Base-by-base conservation (phyloP, 2,329 filamentous ascomycete genomes). In the Pseudogymnoascus sp. region DNA sequence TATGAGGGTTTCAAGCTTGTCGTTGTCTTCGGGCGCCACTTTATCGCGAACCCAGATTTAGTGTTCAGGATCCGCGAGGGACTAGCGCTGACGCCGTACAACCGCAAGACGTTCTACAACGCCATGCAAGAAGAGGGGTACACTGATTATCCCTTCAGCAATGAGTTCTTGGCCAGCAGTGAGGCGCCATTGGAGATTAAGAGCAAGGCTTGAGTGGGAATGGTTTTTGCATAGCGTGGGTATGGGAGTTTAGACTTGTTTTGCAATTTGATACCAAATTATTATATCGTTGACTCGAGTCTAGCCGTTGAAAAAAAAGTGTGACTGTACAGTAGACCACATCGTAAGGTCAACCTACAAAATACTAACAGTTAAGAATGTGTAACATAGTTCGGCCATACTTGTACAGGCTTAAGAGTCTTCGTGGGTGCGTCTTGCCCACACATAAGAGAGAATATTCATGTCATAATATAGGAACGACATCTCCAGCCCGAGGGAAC, bases 41-140 rank as follows among this genome's bases (percentile, higher is more conserved):
- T 80, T 65, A 78, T 78, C 50, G 72, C 75, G 18, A 81, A 80
- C 60, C 78, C 78, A 1, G 78, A 81, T 70, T 67, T 81, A 37
- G 61, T 61, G 18, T 61, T 50, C 5, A 34, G 11, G 31, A 34
- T 34, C 31, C 31, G 31, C 31, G 72, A 79, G 31, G 76, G 75
- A 0, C 67, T 76, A 12, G 68, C 71, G 38, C 68, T 81, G 50
- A 73, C 73, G 3, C 66, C 69, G 21, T 79, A 78, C 64, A 74
- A 80, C 60, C 72, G 77, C n/a, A 64, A 67, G 5, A 70, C 69
- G 12, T 78, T 78, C 60, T 77, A 78, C 34, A 70, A 67, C 11
- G 65, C 68, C 11, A 68, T 70, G 11, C 64, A 71, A 11, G 67
- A 66, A 40, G 68, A 73, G 23, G 76, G 76, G 0, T 78, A 77